Conservation (phyloP, 345 rosid species). For the Sonneratia alba region DNA sequence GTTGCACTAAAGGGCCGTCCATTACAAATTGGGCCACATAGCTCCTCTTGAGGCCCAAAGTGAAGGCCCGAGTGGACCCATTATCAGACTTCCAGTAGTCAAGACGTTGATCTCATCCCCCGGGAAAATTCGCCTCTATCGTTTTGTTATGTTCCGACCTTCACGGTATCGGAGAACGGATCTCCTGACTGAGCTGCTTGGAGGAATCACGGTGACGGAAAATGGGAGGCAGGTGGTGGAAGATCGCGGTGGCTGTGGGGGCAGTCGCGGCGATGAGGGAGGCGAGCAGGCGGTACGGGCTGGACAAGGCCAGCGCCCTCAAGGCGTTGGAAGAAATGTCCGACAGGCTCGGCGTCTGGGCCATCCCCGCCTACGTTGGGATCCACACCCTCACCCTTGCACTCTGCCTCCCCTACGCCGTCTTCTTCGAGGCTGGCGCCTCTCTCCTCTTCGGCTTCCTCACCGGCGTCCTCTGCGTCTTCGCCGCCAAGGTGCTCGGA, state of each 20-base stretch:
- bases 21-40: too few relatives aligned
- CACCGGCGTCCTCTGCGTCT: constrained; percentile 69
- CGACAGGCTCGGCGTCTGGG: constrained; percentile 70
- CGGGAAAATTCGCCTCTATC: neutral
- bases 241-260: constrained; percentile 27
- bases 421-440: constrained; percentile 89
- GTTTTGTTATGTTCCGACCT: neutral
- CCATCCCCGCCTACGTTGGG: constrained; percentile 73
- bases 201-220: neutral
- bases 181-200: neutral
- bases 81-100: neutral
- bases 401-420: constrained; percentile 74
- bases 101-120: neutral
- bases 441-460: constrained; percentile 76
- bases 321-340: constrained; percentile 41
- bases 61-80: neutral
- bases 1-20: too few relatives aligned
- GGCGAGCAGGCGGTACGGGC: constrained; percentile 31
- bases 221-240: constrained; percentile 46
- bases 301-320: constrained; percentile 50
- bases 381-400: constrained; percentile 67
- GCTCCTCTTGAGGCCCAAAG: neutral
- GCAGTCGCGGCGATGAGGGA: constrained; percentile 27
- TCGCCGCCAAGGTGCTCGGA: constrained; percentile 69
- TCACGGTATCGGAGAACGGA: neutral